Evolutionary conservation across 1,284 basidiomycete species (phyloP).

Genomic region (Malassezia nana): DNA sequence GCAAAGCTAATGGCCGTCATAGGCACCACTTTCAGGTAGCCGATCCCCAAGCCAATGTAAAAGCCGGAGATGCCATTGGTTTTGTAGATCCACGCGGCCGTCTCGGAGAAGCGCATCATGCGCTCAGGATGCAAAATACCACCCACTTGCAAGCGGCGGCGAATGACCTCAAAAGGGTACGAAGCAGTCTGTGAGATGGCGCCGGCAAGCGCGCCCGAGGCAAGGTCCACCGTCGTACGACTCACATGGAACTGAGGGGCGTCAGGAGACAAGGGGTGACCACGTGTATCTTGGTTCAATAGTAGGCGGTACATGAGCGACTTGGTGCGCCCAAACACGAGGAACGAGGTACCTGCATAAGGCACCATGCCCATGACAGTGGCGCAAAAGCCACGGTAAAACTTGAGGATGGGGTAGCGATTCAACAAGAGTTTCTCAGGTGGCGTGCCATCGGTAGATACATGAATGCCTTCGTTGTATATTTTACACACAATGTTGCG

Average conservation of each 20-base stretch:
- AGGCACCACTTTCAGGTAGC: constrained; percentile 90
- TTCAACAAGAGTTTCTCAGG: constrained; percentile 20
- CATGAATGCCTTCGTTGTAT: constrained; percentile 52
- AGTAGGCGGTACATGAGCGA: constrained; percentile 31
- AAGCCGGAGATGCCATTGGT: constrained; percentile 73
- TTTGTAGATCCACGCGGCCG: constrained; percentile 56
- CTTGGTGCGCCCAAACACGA: constrained; percentile 51
- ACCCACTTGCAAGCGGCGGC: constrained; percentile 90
- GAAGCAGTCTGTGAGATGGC: constrained; percentile 78
- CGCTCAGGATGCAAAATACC: constrained; percentile 49
- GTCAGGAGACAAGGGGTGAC: not conserved
- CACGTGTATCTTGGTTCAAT: constrained; percentile 23
- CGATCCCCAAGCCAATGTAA: constrained; percentile 84
- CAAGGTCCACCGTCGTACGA: constrained; percentile 54
- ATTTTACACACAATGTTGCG: constrained; percentile 35
- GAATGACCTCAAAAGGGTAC: constrained; percentile 91
- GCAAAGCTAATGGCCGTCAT: constrained; percentile 60
- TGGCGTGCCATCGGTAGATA: constrained; percentile 51
- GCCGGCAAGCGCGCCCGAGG: constrained; percentile 82
- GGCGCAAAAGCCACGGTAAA: constrained; percentile 77
- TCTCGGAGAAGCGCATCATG: constrained; percentile 41
- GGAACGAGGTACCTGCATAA: constrained; percentile 90
- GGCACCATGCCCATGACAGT: constrained; percentile 63
- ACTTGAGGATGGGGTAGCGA: constrained; percentile 57
- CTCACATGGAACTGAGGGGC: constrained; percentile 7